phyloP scores from a whole-genome alignment of 2,329 filamentous ascomycete species.

The Sordariomycetes sp. region DNA sequence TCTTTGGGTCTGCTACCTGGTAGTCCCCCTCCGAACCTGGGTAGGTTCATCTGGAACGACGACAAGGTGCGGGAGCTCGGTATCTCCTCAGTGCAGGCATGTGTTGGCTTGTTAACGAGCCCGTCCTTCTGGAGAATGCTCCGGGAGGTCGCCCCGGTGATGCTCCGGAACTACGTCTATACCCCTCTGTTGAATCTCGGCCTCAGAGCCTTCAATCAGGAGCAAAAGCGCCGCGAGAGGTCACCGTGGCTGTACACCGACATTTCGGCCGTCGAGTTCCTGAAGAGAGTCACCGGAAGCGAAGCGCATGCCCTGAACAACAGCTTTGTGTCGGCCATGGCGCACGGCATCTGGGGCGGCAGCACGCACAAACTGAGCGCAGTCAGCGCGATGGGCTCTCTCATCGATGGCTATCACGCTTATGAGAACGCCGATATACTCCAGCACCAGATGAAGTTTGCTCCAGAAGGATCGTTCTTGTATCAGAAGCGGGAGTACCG shows the following conservation, averaged over 20 bases:
- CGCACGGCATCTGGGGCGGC: constrained; percentile 90
- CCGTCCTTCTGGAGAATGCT: no score
- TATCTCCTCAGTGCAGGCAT: no score
- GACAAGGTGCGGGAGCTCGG: no score
- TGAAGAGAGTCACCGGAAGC: constrained; percentile 19
- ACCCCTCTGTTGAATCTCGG: no score
- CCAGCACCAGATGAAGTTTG: not conserved
- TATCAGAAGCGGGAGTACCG: not conserved
- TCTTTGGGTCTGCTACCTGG: no score
- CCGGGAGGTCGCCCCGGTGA: constrained; percentile 17
- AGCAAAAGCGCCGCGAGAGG: no score
- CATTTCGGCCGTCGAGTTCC: constrained; percentile 25
- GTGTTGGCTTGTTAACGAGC: no score
- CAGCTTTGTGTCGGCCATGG: constrained; percentile 64
- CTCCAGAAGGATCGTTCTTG: not conserved
- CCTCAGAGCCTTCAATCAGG: no score
- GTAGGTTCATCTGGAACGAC: no score
- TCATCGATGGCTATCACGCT: no score
- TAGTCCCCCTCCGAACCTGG: no score
- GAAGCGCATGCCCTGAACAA: constrained; percentile 42
- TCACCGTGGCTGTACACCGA: constrained; percentile 12
- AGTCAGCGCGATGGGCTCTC: no score
- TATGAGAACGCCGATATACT: not conserved
- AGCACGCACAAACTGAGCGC: constrained; percentile 75
- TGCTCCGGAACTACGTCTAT: constrained; percentile 12